phyloP scores from a whole-genome alignment of 495 filamentous ascomycete species.

The Trypethelium eluteriae region DNA sequence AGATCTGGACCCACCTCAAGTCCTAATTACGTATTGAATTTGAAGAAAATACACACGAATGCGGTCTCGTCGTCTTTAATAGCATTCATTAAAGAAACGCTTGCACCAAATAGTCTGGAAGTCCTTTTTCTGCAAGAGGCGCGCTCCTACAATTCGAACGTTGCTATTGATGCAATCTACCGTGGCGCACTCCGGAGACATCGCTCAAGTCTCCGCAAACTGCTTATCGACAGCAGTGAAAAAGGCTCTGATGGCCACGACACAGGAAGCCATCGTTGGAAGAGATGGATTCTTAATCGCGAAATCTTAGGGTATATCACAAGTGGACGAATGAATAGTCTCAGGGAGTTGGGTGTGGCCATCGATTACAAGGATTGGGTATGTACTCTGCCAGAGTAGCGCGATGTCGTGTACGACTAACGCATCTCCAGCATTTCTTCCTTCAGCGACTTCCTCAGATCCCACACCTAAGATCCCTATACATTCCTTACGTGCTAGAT shows the following conservation, averaged over 20 bases:
- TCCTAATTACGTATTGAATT: constrained; percentile 53
- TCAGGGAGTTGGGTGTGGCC: constrained; percentile 69
- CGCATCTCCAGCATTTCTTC: constrained; percentile 64
- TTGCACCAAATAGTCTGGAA: constrained; percentile 79
- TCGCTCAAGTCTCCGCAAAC: constrained; percentile 61
- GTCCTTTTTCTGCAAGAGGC: constrained; percentile 77
- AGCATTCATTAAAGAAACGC: constrained; percentile 72
- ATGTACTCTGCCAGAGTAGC: constrained; percentile 30
- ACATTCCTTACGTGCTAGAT: constrained; percentile 67
- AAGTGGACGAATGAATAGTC: constrained; percentile 68
- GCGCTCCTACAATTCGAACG: constrained; percentile 45
- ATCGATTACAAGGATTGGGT: constrained; percentile 86
- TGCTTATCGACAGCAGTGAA: constrained; percentile 69
- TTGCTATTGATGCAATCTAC: constrained; percentile 69
- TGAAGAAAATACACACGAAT: constrained; percentile 80
- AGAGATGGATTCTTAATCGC: constrained; percentile 69
- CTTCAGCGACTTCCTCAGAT: constrained; percentile 73
- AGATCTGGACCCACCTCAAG: constrained; percentile 17
- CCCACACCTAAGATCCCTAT: constrained; percentile 65
- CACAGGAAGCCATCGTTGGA: constrained; percentile 46
- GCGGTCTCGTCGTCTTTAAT: constrained; percentile 70
- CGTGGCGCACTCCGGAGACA: constrained; percentile 66
- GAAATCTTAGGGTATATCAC: constrained; percentile 72
- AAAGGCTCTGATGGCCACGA: constrained; percentile 31
- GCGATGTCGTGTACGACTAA: constrained; percentile 29